Conservation (phyloP, 2,329 filamentous ascomycete species). For the Mycocentrospora acerina region DNA sequence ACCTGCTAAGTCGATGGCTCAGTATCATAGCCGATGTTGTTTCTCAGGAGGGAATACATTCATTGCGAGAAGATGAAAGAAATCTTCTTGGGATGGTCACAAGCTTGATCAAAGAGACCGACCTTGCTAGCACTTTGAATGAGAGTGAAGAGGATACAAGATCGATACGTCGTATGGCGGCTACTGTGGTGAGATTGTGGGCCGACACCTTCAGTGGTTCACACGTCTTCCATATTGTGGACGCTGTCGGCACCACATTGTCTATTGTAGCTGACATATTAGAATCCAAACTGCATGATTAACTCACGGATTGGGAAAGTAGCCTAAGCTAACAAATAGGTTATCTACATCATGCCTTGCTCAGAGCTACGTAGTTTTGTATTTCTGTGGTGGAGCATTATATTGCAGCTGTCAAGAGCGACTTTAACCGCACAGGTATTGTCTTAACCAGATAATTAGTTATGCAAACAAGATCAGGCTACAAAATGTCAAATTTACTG, state of each 20-base stretch:
- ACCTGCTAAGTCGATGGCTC: neutral
- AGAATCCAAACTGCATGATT: too few relatives aligned
- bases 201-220: neutral
- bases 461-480: too few relatives aligned
- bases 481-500: too few relatives aligned
- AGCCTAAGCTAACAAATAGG: too few relatives aligned
- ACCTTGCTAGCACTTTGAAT: neutral
- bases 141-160: neutral
- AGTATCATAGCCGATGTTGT: neutral
- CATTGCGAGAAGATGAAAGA: neutral
- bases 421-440: too few relatives aligned
- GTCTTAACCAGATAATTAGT: too few relatives aligned
- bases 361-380: too few relatives aligned
- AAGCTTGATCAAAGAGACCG: neutral
- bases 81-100: conserved; percentile 1
- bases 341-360: too few relatives aligned
- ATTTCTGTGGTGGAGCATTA: too few relatives aligned
- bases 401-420: too few relatives aligned
- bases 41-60: neutral
- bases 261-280: neutral
- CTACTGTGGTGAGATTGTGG: neutral
- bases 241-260: neutral
- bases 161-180: neutral
- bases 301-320: too few relatives aligned
- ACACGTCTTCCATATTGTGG: conserved; percentile 1